Evolutionary conservation across 1,139 yeast genomes (phyloP).

Genomic region (Yamadazyma membranifaciens): DNA sequence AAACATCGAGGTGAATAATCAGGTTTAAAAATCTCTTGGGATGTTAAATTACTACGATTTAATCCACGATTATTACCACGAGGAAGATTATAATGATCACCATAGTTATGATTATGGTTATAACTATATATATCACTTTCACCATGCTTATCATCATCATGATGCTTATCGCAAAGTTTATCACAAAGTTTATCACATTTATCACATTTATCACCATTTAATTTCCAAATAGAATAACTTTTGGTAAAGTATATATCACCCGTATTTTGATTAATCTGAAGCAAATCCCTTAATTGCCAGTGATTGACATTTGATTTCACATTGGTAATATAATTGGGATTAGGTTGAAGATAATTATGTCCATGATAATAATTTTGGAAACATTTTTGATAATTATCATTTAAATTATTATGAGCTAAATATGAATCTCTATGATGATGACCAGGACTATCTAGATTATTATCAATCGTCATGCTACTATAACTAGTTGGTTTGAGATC

Average conservation of each 20-base stretch:
- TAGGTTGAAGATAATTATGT: conserved; percentile 36
- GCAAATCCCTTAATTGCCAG: conserved; percentile 85
- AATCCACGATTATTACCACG: too few species aligned
- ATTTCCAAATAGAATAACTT: conserved; percentile 29
- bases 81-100: conserved; percentile 10
- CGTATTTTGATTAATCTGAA: conserved; percentile 40
- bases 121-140: too few species aligned
- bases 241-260: conserved; percentile 35
- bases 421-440: conserved; percentile 6
- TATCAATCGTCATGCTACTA: conserved; percentile 10
- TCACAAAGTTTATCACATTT: too few species aligned
- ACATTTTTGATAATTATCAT: conserved; percentile 21
- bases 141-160: too few species aligned
- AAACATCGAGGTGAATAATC: conserved; percentile 67
- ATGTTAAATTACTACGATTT: conserved; percentile 7
- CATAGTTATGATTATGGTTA: neutral
- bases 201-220: conserved; percentile 5
- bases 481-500: neutral
- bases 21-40: conserved; percentile 42
- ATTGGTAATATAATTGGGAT: conserved; percentile 35
- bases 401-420: neutral
- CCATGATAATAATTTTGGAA: conserved; percentile 48
- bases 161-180: too few species aligned
- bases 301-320: conserved; percentile 50
- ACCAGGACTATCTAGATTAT: neutral